phyloP scores from a whole-genome alignment of 352 stramenopile genomes.

The Phytopythium mirpurense region DNA sequence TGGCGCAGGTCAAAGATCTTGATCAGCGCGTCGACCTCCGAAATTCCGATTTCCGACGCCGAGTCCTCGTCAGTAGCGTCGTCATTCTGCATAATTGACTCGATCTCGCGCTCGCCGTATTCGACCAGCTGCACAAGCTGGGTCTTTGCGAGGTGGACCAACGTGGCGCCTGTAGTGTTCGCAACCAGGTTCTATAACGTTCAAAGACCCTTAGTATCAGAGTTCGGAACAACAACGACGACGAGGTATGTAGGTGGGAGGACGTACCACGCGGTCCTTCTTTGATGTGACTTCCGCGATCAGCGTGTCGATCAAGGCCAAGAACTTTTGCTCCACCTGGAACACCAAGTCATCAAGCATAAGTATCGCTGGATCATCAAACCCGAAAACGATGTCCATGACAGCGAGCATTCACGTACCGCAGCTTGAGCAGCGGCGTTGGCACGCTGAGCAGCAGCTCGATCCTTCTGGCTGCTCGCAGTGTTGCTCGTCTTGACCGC shows the following conservation, averaged over 20 bases:
- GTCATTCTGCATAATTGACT: conserved; percentile 22
- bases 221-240: background rate
- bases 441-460: background rate
- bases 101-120: conserved; percentile 46
- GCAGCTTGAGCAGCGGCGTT: background rate
- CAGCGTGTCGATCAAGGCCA: conserved; percentile 45
- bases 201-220: background rate
- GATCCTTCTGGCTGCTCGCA: background rate
- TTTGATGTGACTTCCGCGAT: conserved; percentile 61
- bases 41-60: conserved; percentile 17
- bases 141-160: conserved; percentile 74
- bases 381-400: background rate
- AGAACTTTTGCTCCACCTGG: conserved; percentile 52
- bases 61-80: conserved; percentile 22
- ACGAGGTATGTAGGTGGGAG: background rate
- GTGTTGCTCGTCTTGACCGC: background rate
- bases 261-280: conserved; percentile 36
- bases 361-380: background rate
- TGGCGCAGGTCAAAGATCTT: conserved; percentile 73
- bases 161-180: conserved; percentile 64
- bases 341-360: background rate
- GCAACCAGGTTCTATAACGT: conserved; percentile 38
- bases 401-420: background rate
- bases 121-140: conserved; percentile 58
- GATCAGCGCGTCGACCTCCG: conserved; percentile 61